A percentile compares a stretch with the other conserved stretches of the same genome.
Conservation (phyloP, 2,329 filamentous ascomycete genomes). For the Fusarium subglutinans region DNA sequence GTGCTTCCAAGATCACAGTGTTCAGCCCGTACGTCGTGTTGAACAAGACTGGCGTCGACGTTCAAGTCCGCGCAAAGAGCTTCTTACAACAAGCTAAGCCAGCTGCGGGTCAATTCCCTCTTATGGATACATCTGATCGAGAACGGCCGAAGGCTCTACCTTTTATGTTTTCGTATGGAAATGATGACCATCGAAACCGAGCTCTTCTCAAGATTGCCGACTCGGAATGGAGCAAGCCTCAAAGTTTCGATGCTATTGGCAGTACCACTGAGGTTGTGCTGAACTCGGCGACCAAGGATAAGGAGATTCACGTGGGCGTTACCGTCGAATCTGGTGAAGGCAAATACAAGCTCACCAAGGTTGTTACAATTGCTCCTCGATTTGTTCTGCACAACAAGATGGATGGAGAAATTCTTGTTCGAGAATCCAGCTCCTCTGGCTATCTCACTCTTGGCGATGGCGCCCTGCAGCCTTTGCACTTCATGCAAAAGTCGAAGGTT, state of each 20-base stretch:
- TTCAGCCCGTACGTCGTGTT: constrained; percentile 95
- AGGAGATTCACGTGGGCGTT: constrained; percentile 91
- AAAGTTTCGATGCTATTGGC: constrained; percentile 97
- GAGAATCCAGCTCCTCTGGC: constrained; percentile 91
- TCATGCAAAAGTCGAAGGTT: constrained; percentile 81
- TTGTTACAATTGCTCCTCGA: constrained; percentile 89
- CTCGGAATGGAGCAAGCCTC: constrained; percentile 95
- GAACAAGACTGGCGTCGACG: constrained; percentile 92
- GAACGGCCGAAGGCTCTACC: constrained; percentile 80
- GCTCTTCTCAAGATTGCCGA: constrained; percentile 87
- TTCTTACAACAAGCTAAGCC: constrained; percentile 85
- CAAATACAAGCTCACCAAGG: constrained; percentile 97
- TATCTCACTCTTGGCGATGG: constrained; percentile 80
- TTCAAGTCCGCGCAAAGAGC: constrained; percentile 88
- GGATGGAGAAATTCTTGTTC: constrained; percentile 85
- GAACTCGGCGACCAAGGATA: constrained; percentile 73
- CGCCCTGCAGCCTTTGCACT: constrained; percentile 87
- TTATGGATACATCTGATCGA: constrained; percentile 57
- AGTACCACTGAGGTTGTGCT: constrained; percentile 90
- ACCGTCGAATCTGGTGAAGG: constrained; percentile 90
- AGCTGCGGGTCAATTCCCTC: constrained; percentile 81
- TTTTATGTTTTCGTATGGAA: constrained; percentile 95
- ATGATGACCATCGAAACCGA: constrained; percentile 89
- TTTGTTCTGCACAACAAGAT: constrained; percentile 96
- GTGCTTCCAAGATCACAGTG: constrained; percentile 94